Evolutionary conservation across 2,329 filamentous ascomycete genomes (phyloP).

Genomic region (Alternaria sp.): DNA sequence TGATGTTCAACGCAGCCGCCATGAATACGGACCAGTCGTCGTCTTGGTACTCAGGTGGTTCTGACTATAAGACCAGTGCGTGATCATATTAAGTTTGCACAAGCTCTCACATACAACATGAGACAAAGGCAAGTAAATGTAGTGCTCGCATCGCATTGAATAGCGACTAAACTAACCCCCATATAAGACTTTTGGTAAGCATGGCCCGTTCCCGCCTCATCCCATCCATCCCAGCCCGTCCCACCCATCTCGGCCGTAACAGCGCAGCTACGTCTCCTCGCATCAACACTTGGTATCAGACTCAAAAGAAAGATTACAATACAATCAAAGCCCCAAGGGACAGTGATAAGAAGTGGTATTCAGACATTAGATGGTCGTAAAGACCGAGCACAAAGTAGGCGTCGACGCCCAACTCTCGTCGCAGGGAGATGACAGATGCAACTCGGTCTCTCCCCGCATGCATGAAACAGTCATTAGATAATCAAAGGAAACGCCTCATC

Average conservation of each 20-base stretch:
- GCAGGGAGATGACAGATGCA: conserved; percentile 9
- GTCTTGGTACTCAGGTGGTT: neutral
- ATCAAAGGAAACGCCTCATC: conserved; percentile 16
- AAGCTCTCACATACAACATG: neutral
- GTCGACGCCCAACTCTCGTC: conserved; percentile 32
- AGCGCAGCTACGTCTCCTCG: conserved; percentile 2
- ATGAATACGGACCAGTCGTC: neutral
- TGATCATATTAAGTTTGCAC: neutral
- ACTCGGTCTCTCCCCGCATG: conserved; percentile 14
- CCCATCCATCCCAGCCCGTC: conserved; percentile 2
- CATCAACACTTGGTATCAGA: conserved; percentile 34
- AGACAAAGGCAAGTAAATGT: neutral
- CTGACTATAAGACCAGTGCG: neutral
- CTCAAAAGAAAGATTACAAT: conserved; percentile 35
- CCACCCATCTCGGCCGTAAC: conserved; percentile 7
- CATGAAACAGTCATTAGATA: conserved; percentile 21
- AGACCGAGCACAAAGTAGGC: conserved; percentile 35
- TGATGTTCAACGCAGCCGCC: neutral
- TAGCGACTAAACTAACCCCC: neutral
- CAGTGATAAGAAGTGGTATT: conserved; percentile 35
- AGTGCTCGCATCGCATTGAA: conserved; percentile 14
- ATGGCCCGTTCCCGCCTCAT: conserved; percentile 11
- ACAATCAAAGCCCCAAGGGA: conserved; percentile 23
- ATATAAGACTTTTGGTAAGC: conserved; percentile 25
- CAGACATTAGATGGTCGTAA: conserved; percentile 47